Evolutionary conservation across 1,284 basidiomycete genomes (phyloP), one percentile per base, ranked within the genome.

Genomic region (Dichomitus squalens): DNA sequence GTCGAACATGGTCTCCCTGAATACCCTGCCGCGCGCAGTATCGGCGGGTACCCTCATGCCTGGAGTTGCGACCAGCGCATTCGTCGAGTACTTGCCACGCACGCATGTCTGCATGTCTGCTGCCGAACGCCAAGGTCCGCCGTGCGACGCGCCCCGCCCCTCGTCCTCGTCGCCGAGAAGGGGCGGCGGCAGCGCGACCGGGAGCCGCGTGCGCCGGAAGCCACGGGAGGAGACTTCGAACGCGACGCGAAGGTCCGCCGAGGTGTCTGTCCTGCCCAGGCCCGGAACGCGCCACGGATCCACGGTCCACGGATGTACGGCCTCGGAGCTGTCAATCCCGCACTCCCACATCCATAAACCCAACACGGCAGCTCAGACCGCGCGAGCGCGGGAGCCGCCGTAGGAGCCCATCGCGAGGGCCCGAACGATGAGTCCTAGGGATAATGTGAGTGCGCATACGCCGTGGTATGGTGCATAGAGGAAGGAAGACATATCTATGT

Each of bases 401-500:
- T 53, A 49, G 40, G 52, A 52, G 38, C 50, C 48, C 51, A 49
- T 49, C 51, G 38, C 31, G 38, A 38, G 47, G 44, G 46, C 55
- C 35, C 44, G 23, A 48, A 25, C 40, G 39, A 34, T 39, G 53
- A 49, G 50, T 41, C 55, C 51, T 57, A 50, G 23, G 48, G 29
- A 47, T 25, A 33, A 25, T 7, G 58, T 52, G 47, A 49, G 53
- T 53, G 41, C 52, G 49, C 57, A 55, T 59, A 60, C 34, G 51
- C 36, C 21, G 34, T 31, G 46, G 55, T 52, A 50, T 49, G 58
- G 53, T 54, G 55, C 57, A 61, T 58, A 61, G 49, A 46, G 40
- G 27, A 34, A 41, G 25, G 34, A 52, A 31, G 18, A 25, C 40
- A 40, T 51, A 54, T 62, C 60, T 62, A 62, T 62, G 55, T 62